These are phyloP conservation scores for Syzygium aromaticum DNA, from an alignment of 345 rosid species.

Conservation along the genomic window DNA sequence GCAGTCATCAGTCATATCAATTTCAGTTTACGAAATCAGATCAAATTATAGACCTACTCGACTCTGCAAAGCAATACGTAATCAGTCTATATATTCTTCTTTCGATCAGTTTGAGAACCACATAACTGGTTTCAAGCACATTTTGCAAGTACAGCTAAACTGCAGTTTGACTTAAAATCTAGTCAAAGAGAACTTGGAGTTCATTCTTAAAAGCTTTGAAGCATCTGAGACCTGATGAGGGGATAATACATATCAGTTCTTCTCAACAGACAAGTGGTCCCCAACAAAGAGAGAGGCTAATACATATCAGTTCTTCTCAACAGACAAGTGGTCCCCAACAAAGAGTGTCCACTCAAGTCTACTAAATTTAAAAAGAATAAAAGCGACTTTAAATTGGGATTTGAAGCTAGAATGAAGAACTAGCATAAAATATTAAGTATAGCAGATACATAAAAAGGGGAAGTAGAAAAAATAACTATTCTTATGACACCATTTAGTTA, in stretches of 20 bases:
- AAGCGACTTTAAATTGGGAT: neutral
- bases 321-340: neutral
- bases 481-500: slow-evolving; percentile 3
- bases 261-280: neutral
- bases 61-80: neutral
- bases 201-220: neutral
- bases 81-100: neutral
- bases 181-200: neutral
- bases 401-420: neutral
- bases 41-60: neutral
- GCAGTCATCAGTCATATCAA: neutral
- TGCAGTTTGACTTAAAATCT: neutral
- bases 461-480: neutral
- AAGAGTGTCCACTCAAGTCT: neutral
- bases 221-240: neutral
- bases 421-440: neutral
- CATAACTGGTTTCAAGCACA: neutral
- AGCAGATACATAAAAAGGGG: neutral
- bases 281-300: neutral
- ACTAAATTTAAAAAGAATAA: neutral
- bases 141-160: neutral
- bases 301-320: neutral
- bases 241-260: neutral
- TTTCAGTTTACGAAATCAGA: neutral
- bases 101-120: neutral